Evolutionary conservation across 1,284 basidiomycete genomes (phyloP).

Genomic region (Termitomyces sp.): DNA sequence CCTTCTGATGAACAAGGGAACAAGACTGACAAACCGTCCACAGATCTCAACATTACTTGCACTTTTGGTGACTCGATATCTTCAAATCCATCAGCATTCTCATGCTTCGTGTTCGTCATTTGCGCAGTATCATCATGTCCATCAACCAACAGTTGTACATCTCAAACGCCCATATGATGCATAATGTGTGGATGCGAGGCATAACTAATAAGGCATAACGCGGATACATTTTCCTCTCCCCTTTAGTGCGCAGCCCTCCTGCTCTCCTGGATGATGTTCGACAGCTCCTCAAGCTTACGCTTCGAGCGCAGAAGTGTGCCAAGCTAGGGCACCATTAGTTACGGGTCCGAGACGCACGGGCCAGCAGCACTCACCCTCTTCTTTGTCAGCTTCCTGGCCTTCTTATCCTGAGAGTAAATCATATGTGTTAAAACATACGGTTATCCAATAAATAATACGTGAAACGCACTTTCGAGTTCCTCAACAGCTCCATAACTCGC

Average conservation of each 20-base stretch:
- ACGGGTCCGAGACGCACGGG: slow-evolving; percentile 2
- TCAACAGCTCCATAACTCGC: slow-evolving; percentile 96
- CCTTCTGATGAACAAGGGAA: too few species aligned
- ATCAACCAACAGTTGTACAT: background rate
- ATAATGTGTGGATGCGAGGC: slow-evolving; percentile 10
- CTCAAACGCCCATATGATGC: slow-evolving; percentile 3
- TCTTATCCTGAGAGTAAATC: slow-evolving; percentile 76
- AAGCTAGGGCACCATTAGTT: slow-evolving; percentile 50
- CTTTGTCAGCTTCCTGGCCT: slow-evolving; percentile 96
- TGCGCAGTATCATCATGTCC: too few species aligned
- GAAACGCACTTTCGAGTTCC: slow-evolving; percentile 89
- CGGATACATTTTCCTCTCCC: slow-evolving; percentile 5
- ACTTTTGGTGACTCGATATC: too few species aligned
- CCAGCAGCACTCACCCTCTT: slow-evolving; percentile 72
- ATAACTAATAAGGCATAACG: background rate
- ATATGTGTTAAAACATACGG: background rate
- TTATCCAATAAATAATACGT: slow-evolving; percentile 3
- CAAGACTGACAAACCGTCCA: too few species aligned
- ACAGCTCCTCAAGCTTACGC: slow-evolving; percentile 95
- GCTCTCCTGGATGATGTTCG: slow-evolving; percentile 87
- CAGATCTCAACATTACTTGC: too few species aligned
- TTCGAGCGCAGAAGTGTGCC: slow-evolving; percentile 95
- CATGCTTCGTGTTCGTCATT: too few species aligned
- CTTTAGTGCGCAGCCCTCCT: slow-evolving; percentile 67
- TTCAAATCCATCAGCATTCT: too few species aligned